Evolutionary conservation across 768 basidiomycete species (phyloP).

Genomic region (Lepiota brunneoincarnata): DNA sequence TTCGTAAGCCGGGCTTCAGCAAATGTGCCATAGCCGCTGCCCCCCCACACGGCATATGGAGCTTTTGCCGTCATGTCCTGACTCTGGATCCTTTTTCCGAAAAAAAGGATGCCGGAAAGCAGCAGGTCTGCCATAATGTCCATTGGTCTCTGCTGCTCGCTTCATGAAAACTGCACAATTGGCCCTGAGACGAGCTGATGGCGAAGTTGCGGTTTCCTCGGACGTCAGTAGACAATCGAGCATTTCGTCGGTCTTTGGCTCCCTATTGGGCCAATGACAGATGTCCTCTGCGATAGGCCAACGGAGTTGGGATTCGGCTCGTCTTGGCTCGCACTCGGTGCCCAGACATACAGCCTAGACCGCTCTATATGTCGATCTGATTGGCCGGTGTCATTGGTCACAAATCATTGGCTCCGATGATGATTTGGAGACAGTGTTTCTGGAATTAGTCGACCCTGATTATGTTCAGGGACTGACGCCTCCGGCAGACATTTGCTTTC

Average conservation of each 20-base stretch:
- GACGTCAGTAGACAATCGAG: not conserved
- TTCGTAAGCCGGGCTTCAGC: not conserved
- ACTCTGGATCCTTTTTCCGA: not conserved
- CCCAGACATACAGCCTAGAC: slow-evolving; percentile 1
- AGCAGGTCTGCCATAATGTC: too few relatives aligned
- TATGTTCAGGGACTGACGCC: too few relatives aligned
- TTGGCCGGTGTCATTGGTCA: not conserved
- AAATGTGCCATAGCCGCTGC: not conserved
- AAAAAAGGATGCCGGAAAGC: not conserved
- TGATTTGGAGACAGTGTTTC: not conserved
- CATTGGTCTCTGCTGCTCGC: too few relatives aligned
- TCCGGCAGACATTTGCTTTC: too few relatives aligned
- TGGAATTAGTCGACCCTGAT: too few relatives aligned
- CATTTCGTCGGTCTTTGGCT: not conserved
- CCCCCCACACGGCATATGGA: not conserved
- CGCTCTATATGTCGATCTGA: not conserved
- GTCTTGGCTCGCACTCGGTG: slow-evolving; percentile 5
- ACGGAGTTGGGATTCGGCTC: not conserved
- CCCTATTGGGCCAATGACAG: slow-evolving; percentile 1
- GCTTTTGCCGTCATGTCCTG: not conserved
- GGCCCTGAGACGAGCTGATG: not conserved
- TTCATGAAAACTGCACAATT: too few relatives aligned
- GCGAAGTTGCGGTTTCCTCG: slow-evolving; percentile 6
- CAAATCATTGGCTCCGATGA: not conserved
- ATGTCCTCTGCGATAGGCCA: not conserved